Evolutionary conservation across 2,329 filamentous ascomycete genomes (phyloP).

Genomic region (Sarocladium strictum): DNA sequence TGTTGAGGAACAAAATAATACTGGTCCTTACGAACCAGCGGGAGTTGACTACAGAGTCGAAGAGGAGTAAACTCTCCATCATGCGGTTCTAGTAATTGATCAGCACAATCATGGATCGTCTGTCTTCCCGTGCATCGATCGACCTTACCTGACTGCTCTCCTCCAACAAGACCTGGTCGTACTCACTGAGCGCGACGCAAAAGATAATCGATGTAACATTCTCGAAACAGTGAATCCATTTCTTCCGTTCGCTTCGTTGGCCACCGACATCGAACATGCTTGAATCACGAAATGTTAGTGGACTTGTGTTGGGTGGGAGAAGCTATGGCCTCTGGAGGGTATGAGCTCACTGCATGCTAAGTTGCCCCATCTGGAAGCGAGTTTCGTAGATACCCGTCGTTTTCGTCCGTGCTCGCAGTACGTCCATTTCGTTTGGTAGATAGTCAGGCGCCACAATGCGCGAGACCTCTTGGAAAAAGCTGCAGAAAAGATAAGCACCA

Average conservation of each 20-base stretch:
- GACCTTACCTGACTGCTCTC: conserved; percentile 85
- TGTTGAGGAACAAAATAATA: conserved; percentile 98
- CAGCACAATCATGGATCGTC: neutral
- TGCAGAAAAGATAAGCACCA: conserved; percentile 29
- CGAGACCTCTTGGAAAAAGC: conserved; percentile 91
- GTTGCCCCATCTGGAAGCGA: conserved; percentile 94
- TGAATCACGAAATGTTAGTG: conserved; percentile 18
- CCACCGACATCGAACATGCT: conserved; percentile 99
- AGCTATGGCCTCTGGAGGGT: neutral
- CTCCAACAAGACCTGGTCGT: conserved; percentile 93
- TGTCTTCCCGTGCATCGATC: conserved; percentile 1
- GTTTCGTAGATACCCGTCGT: conserved; percentile 99
- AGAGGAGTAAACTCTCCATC: conserved; percentile 96
- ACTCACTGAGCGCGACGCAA: conserved; percentile 95
- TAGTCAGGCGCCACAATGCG: conserved; percentile 82
- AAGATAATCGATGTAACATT: conserved; percentile 99
- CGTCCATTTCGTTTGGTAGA: conserved; percentile 88
- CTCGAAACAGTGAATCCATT: conserved; percentile 99
- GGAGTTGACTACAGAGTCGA: conserved; percentile 98
- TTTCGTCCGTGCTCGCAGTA: conserved; percentile 91
- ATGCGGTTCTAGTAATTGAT: conserved; percentile 74
- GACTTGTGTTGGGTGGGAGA: neutral
- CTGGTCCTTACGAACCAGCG: conserved; percentile 99
- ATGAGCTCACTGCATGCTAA: conserved; percentile 87
- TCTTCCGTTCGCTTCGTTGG: conserved; percentile 95